Conservation (phyloP, 352 stramenopile species). For the Pythium folliculosum region DNA sequence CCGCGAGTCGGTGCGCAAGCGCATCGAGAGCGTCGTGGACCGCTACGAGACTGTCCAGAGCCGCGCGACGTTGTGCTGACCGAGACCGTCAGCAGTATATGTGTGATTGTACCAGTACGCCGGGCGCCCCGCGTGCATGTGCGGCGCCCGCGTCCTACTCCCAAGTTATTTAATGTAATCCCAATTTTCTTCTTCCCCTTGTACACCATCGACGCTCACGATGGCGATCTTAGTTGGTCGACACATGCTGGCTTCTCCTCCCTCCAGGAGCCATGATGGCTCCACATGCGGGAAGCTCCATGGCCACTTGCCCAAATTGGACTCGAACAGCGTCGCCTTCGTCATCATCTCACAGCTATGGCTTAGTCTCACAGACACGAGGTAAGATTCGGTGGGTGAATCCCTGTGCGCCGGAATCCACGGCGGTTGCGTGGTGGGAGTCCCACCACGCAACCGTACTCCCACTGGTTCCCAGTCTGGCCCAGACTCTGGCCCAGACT, state of each 20-base stretch:
- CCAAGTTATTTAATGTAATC: background rate
- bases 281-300: too few species aligned
- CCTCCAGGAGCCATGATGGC: background rate
- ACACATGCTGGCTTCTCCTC: background rate
- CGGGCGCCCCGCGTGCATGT: too few species aligned
- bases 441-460: too few species aligned
- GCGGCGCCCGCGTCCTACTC: too few species aligned
- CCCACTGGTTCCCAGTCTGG: too few species aligned
- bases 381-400: too few species aligned
- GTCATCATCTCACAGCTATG: background rate
- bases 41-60: constrained; percentile 41
- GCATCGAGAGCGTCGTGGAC: constrained; percentile 65
- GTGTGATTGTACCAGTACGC: background rate
- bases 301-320: too few species aligned
- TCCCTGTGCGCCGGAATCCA: too few species aligned
- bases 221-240: background rate
- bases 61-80: constrained; percentile 18
- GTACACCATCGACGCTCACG: background rate
- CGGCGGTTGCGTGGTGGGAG: too few species aligned
- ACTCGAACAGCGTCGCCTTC: background rate
- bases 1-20: constrained; percentile 43
- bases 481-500: too few species aligned
- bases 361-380: background rate
- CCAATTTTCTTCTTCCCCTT: background rate
- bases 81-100: background rate